Conservation (phyloP, 306 rosid species). For the Dalbergia oliveri region DNA sequence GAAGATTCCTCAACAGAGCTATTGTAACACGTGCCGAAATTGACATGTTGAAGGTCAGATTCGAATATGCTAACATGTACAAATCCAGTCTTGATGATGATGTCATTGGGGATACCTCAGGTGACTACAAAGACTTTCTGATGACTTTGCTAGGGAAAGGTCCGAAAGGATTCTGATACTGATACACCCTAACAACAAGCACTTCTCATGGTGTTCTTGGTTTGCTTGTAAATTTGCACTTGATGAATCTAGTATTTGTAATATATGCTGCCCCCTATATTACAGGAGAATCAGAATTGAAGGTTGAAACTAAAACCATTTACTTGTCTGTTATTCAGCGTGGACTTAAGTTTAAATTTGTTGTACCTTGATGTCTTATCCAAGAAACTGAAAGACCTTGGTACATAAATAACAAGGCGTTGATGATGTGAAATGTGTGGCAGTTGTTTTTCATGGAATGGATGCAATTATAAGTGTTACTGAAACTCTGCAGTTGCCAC, state of each 20-base stretch:
- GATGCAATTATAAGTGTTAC: background rate
- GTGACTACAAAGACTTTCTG: slow-evolving; percentile 79
- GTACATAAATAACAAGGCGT: background rate
- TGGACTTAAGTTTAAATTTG: slow-evolving; percentile 25
- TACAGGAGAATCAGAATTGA: slow-evolving; percentile 12
- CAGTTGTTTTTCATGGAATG: slow-evolving; percentile 21
- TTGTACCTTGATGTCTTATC: slow-evolving; percentile 24
- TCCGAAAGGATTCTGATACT: slow-evolving; percentile 52
- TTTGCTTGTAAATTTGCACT: slow-evolving; percentile 29
- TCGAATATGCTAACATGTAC: slow-evolving; percentile 66
- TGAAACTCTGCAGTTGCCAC: background rate
- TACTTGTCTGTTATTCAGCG: slow-evolving; percentile 20
- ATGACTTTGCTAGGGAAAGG: slow-evolving; percentile 84
- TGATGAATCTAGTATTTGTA: slow-evolving; percentile 24
- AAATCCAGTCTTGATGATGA: slow-evolving; percentile 66
- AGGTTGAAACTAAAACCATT: slow-evolving; percentile 36
- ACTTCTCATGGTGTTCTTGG: slow-evolving; percentile 29
- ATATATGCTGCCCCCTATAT: slow-evolving; percentile 4
- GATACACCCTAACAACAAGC: slow-evolving; percentile 3
- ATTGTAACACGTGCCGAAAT: slow-evolving; percentile 83
- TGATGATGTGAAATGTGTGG: background rate
- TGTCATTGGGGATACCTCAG: slow-evolving; percentile 80
- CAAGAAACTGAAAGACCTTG: background rate
- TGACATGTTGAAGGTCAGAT: slow-evolving; percentile 68
- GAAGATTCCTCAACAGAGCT: slow-evolving; percentile 89